Percentiles rank a stretch among this genome's conserved stretches.
Evolutionary conservation across 768 basidiomycete genomes (phyloP).

Genomic region (Rossbeevera mucosa): DNA sequence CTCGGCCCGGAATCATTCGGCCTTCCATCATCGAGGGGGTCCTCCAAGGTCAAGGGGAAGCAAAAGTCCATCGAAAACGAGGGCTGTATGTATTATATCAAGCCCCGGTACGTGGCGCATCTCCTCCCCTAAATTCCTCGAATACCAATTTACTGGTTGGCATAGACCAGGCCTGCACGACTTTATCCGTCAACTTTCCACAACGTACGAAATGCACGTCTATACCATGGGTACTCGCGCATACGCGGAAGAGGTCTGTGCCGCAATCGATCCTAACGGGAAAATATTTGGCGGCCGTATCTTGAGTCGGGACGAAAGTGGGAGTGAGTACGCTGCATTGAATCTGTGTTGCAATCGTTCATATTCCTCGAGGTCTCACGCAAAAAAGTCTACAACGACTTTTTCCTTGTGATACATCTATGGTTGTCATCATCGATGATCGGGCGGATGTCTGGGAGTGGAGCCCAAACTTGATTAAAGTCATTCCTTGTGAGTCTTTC

Average conservation of each 20-base stretch:
- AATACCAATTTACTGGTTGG: background rate
- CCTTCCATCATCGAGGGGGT: constrained; percentile 39
- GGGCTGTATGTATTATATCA: constrained; percentile 95
- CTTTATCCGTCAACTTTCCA: constrained; percentile 68
- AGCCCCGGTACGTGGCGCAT: constrained; percentile 69
- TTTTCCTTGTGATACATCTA: constrained; percentile 95
- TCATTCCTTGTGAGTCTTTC: constrained; percentile 78
- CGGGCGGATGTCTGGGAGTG: constrained; percentile 98
- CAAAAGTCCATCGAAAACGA: constrained; percentile 64
- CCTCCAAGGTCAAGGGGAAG: constrained; percentile 50
- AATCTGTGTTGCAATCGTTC: constrained; percentile 6
- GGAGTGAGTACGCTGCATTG: constrained; percentile 57
- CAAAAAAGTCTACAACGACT: constrained; percentile 88
- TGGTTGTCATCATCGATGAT: constrained; percentile 99
- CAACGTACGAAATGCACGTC: constrained; percentile 96
- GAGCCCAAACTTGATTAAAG: constrained; percentile 94
- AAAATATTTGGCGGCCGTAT: constrained; percentile 84
- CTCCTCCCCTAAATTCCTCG: background rate
- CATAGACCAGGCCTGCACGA: constrained; percentile 74
- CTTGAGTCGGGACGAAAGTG: constrained; percentile 92
- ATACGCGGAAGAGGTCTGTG: constrained; percentile 93
- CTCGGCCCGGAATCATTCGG: constrained; percentile 73
- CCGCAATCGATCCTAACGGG: constrained; percentile 86
- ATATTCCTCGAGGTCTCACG: constrained; percentile 61
- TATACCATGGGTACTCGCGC: constrained; percentile 99